Conservation (phyloP, 2,329 filamentous ascomycete species). For the Ceratocystis colombiana region DNA sequence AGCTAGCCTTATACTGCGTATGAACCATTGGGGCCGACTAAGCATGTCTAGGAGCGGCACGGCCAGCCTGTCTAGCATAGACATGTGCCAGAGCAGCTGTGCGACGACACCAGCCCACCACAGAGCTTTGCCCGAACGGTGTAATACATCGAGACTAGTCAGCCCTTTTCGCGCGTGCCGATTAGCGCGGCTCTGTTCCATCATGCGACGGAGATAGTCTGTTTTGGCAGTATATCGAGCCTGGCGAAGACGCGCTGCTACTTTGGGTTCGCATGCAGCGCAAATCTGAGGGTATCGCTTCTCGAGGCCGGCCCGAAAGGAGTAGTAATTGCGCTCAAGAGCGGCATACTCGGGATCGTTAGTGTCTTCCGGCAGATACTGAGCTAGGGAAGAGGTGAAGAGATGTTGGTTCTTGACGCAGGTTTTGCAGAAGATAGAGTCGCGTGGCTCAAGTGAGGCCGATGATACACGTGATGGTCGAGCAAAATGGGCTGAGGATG, state of each 20-base stretch:
- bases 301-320: slow-evolving; percentile 64
- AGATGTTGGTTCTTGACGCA: slow-evolving; percentile 87
- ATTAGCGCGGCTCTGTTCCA: slow-evolving; percentile 51
- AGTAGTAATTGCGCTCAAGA: slow-evolving; percentile 58
- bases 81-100: slow-evolving; percentile 44
- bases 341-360: slow-evolving; percentile 57
- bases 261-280: slow-evolving; percentile 63
- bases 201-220: slow-evolving; percentile 65
- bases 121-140: slow-evolving; percentile 36
- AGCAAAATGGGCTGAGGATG: slow-evolving; percentile 28
- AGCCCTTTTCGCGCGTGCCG: slow-evolving; percentile 30
- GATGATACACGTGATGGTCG: slow-evolving; percentile 28
- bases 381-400: slow-evolving; percentile 62
- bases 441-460: slow-evolving; percentile 28
- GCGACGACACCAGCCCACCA: slow-evolving; percentile 42
- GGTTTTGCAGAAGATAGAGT: slow-evolving; percentile 55
- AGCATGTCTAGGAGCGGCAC: slow-evolving; percentile 6
- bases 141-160: slow-evolving; percentile 38
- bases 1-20: background rate
- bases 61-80: slow-evolving; percentile 27
- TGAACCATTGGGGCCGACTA: slow-evolving; percentile 16
- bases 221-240: slow-evolving; percentile 74
- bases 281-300: slow-evolving; percentile 83
- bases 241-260: slow-evolving; percentile 56
- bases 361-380: slow-evolving; percentile 61